Percentiles rank a stretch among this genome's conserved stretches.
phyloP scores from a whole-genome alignment of 1,139 yeast species.

The Candida sanyaensis region DNA sequence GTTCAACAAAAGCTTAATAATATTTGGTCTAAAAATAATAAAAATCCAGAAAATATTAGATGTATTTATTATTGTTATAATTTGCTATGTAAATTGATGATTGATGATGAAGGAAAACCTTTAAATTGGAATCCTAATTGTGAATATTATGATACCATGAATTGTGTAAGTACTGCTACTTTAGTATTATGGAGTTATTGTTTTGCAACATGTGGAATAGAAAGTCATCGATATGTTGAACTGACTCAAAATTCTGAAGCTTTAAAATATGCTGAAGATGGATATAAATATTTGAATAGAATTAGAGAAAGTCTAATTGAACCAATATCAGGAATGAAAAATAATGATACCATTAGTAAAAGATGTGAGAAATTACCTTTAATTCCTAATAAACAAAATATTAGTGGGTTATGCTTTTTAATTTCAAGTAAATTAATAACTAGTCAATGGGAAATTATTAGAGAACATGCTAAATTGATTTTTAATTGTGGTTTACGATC shows the following conservation, averaged over 20 bases:
- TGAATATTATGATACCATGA: slow-evolving; percentile 38
- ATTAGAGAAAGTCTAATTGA: slow-evolving; percentile 13
- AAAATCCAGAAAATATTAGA: slow-evolving; percentile 35
- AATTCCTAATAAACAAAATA: slow-evolving; percentile 45
- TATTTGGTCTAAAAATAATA: slow-evolving; percentile 47
- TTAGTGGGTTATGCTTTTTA: slow-evolving; percentile 56
- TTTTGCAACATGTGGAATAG: slow-evolving; percentile 42
- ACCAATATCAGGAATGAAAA: slow-evolving; percentile 8
- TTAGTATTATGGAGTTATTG: slow-evolving; percentile 52
- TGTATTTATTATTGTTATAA: slow-evolving; percentile 66
- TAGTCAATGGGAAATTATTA: slow-evolving; percentile 62
- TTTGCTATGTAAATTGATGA: slow-evolving; percentile 61
- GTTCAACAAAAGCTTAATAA: slow-evolving; percentile 51
- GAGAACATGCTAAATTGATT: slow-evolving; percentile 59
- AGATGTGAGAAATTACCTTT: slow-evolving; percentile 44
- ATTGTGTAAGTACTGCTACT: slow-evolving; percentile 48
- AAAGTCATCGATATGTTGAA: slow-evolving; percentile 28
- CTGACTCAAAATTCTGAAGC: slow-evolving; percentile 19
- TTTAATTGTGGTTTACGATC: slow-evolving; percentile 60
- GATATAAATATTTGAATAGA: slow-evolving; percentile 40
- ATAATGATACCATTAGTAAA: slow-evolving; percentile 36
- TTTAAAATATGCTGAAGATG: slow-evolving; percentile 30
- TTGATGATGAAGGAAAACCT: slow-evolving; percentile 20
- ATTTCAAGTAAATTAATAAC: slow-evolving; percentile 45
- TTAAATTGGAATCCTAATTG: slow-evolving; percentile 35